phyloP scores from a whole-genome alignment of 768 basidiomycete species.

The Kwoniella mangroviensis region DNA sequence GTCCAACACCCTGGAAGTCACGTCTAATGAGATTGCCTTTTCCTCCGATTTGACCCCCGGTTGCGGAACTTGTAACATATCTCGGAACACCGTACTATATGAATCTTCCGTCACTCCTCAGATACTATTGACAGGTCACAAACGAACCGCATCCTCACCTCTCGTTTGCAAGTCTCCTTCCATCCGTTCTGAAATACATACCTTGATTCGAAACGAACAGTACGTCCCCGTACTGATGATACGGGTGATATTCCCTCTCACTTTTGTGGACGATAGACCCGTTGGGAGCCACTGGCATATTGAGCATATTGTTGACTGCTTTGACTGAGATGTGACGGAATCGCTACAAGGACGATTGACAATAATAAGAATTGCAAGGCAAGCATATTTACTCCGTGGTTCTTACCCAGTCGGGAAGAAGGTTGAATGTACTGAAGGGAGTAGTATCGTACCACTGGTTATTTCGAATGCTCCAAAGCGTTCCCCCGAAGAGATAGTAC shows the following conservation, averaged over 20 bases:
- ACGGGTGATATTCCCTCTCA: conserved; percentile 1
- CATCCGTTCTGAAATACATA: not conserved
- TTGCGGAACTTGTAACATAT: not conserved
- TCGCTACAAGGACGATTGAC: too few species aligned
- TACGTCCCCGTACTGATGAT: not conserved
- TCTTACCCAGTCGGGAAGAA: too few species aligned
- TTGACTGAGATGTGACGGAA: too few species aligned
- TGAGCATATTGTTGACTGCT: not conserved
- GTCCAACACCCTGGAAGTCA: not conserved
- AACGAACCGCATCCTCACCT: not conserved
- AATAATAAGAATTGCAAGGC: too few species aligned
- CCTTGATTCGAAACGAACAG: not conserved
- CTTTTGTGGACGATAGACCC: not conserved
- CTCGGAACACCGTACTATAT: not conserved
- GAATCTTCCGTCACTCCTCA: not conserved
- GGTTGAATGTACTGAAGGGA: too few species aligned
- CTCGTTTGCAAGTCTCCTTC: not conserved
- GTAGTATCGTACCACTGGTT: too few species aligned
- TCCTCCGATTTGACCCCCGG: too few species aligned
- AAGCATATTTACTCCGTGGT: too few species aligned
- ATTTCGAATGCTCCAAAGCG: too few species aligned
- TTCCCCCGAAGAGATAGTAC: too few species aligned
- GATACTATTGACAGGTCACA: too few species aligned
- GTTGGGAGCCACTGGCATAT: not conserved
- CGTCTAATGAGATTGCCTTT: not conserved